A percentile compares a stretch with the other conserved stretches of the same genome.
These are phyloP conservation scores for Botrytis porri DNA, from an alignment of 2,329 filamentous ascomycete genomes.

Conservation along the genomic window DNA sequence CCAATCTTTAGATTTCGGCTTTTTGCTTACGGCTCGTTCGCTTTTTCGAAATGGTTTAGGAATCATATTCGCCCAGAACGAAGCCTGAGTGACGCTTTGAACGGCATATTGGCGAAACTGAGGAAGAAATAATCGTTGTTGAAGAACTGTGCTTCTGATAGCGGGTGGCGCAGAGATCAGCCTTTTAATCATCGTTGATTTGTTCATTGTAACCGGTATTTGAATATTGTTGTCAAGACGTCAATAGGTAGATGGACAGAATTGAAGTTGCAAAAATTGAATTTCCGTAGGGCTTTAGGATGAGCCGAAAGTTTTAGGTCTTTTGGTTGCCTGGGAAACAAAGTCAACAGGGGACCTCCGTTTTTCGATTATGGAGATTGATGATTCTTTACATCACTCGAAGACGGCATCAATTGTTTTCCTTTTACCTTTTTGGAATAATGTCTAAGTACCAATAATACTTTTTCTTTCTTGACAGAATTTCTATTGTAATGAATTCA, in stretches of 20 bases:
- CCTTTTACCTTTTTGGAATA: slow-evolving; percentile 28
- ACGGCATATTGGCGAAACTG: slow-evolving; percentile 35
- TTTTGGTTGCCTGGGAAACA: slow-evolving; percentile 18
- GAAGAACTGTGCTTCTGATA: slow-evolving; percentile 29
- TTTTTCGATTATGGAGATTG: slow-evolving; percentile 17
- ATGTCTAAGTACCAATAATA: slow-evolving; percentile 37
- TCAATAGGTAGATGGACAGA: background rate
- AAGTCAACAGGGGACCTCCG: slow-evolving; percentile 17
- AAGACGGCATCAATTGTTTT: slow-evolving; percentile 18
- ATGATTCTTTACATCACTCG: slow-evolving; percentile 15
- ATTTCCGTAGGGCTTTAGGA: background rate
- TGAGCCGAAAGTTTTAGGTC: slow-evolving; percentile 4
- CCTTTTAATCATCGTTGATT: slow-evolving; percentile 26
- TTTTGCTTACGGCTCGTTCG: slow-evolving; percentile 41
- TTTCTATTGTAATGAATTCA: slow-evolving; percentile 41
- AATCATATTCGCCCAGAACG: slow-evolving; percentile 67
- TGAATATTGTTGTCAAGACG: background rate
- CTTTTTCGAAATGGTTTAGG: slow-evolving; percentile 61
- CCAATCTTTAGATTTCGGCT: slow-evolving; percentile 60
- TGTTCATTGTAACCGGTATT: slow-evolving; percentile 27
- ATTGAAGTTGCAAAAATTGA: slow-evolving; percentile 7
- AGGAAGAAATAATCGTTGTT: slow-evolving; percentile 19
- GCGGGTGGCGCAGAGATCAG: slow-evolving; percentile 30
- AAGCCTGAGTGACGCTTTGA: slow-evolving; percentile 37
- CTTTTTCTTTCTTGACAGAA: slow-evolving; percentile 22